Evolutionary conservation across 2,329 filamentous ascomycete species (phyloP), one percentile per base, ranked within the genome.

Genomic region (Aspergillus quadricinctus): DNA sequence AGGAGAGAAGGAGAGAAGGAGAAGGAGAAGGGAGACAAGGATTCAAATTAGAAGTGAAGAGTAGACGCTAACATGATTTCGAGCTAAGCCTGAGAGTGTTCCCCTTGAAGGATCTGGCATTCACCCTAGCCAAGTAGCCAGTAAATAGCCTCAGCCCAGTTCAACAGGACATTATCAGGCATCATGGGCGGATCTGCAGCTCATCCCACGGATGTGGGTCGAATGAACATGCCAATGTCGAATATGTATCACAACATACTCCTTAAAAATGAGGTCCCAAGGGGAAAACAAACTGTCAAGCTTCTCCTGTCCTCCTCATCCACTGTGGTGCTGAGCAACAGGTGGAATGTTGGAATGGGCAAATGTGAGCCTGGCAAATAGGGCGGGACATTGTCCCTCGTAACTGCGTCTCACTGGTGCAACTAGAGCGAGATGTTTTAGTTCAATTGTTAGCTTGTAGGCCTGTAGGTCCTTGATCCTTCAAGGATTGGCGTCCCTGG

Each of bases 1-100:
- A 59, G 23, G 57, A 45, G 54, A 53, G 56, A 61, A 53, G 19
- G 55, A 54, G 48, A 57, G 54, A 56, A 59, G 48, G 53, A 61
- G 53, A 56, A 57, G 54, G 37, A 60, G 50, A 63, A 57, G 50
- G 21, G 28, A 52, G 45, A 43, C 29, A 28, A 50, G 23, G 52
- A 51, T 49, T 54, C 52, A 54, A 54, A 53, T 57, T 58, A 56
- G 57, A 45, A 50, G 49, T 28, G 25, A 45, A 59, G 27, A 45
- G 41, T 8, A 45, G 19, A 23, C 10, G 8, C 41, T 45, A 45
- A 11, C 41, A 45, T 45, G 5, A 37, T 37, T 37, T 45, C 19
- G 41, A 45, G 11, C 41, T 45, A 45, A 45, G 41, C 41, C 41
- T 23, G n/a, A 45, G 41, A 23, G 19, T 11, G 9, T 21, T 23